Evolutionary conservation across 78 protist species (phyloP).

Genomic region (Acrasis kona): DNA sequence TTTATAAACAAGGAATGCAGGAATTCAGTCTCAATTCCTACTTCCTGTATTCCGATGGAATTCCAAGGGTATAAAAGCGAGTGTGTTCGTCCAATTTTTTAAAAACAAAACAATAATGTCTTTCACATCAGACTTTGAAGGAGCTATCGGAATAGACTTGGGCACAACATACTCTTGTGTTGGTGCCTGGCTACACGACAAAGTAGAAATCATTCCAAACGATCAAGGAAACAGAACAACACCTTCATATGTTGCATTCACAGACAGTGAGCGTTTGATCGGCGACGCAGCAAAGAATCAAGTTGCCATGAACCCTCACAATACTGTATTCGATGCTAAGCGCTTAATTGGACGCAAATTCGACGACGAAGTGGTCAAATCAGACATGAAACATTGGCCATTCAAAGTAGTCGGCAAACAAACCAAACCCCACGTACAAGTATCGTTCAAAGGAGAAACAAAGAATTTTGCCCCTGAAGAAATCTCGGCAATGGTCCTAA

Average conservation of each 20-base stretch:
- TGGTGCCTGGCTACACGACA: slow-evolving; percentile 78
- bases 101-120: too few species aligned
- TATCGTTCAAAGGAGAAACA: slow-evolving; percentile 4
- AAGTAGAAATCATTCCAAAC: slow-evolving; percentile 95
- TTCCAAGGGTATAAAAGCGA: too few species aligned
- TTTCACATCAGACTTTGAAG: background rate
- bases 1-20: too few species aligned
- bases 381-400: slow-evolving; percentile 72
- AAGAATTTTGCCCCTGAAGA: slow-evolving; percentile 70
- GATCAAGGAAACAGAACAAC: slow-evolving; percentile 97
- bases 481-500: slow-evolving; percentile 80
- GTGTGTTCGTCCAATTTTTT: too few species aligned
- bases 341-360: slow-evolving; percentile 5
- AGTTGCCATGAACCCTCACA: slow-evolving; percentile 87
- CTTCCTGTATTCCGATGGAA: too few species aligned
- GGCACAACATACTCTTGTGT: too few species aligned
- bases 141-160: slow-evolving; percentile 61
- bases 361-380: slow-evolving; percentile 50
- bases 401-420: slow-evolving; percentile 13
- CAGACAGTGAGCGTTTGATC: slow-evolving; percentile 79
- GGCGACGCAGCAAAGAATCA: slow-evolving; percentile 92
- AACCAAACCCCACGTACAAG: background rate
- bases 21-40: too few species aligned
- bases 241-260: slow-evolving; percentile 94
- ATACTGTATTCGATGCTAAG: too few species aligned